Evolutionary conservation across 768 basidiomycete genomes (phyloP).

Genomic region (Psilocybe cubensis): DNA sequence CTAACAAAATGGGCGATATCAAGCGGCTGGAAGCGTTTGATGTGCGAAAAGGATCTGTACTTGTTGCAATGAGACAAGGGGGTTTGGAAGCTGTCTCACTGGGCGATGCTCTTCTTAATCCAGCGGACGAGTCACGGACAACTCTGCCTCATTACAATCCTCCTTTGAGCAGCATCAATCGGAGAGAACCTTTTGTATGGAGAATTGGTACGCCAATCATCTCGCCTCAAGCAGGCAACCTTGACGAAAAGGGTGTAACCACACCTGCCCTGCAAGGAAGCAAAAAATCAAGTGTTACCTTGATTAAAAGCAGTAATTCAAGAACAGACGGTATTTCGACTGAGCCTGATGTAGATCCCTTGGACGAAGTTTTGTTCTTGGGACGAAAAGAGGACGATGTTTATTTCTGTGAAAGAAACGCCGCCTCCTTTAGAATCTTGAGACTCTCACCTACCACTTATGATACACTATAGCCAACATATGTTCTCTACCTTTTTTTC

Average conservation of each 20-base stretch:
- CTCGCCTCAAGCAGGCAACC: constrained; percentile 25
- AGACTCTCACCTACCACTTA: constrained; percentile 54
- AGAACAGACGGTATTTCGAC: constrained; percentile 54
- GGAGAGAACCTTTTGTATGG: constrained; percentile 81
- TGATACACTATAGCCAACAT: constrained; percentile 21
- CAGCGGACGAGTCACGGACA: constrained; percentile 80
- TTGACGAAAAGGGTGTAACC: constrained; percentile 11
- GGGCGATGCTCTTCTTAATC: constrained; percentile 76
- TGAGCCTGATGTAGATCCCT: constrained; percentile 55
- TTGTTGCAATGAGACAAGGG: constrained; percentile 87
- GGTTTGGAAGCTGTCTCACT: constrained; percentile 84
- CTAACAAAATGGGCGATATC: constrained; percentile 74
- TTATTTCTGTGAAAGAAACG: constrained; percentile 81
- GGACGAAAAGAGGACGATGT: constrained; percentile 78
- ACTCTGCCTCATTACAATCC: constrained; percentile 73
- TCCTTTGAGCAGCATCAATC: constrained; percentile 60
- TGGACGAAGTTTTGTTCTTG: constrained; percentile 79
- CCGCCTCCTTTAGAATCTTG: constrained; percentile 75
- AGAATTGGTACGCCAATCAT: constrained; percentile 75
- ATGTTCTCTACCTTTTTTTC: constrained; percentile 8
- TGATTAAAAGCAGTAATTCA: constrained; percentile 54
- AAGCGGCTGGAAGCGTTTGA: constrained; percentile 86
- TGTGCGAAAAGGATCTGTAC: constrained; percentile 70
- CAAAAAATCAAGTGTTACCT: constrained; percentile 34
- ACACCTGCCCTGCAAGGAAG: constrained; percentile 14